Conservation (phyloP, 306 rosid genomes). For the Sicyos edulis region DNA sequence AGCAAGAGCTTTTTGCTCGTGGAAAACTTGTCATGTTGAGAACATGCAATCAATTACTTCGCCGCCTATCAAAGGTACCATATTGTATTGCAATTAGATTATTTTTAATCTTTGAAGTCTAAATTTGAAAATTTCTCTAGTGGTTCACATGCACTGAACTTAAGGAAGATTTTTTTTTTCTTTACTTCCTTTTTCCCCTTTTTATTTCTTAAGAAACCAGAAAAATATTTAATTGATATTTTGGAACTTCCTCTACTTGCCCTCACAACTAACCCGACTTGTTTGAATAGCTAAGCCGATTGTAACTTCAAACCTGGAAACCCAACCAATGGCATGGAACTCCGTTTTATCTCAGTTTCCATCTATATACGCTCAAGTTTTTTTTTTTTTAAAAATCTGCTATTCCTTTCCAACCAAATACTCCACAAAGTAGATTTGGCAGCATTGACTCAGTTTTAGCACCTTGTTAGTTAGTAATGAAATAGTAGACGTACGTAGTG, state of each 20-base stretch:
- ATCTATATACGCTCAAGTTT: not conserved
- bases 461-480: not conserved
- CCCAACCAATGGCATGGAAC: too few species aligned
- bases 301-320: not conserved
- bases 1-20: constrained; percentile 96
- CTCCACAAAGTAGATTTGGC: not conserved
- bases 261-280: not conserved
- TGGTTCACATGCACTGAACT: constrained; percentile 11
- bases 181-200: not conserved
- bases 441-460: not conserved
- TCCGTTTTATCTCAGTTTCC: not conserved
- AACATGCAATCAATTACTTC: constrained; percentile 97
- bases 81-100: not conserved
- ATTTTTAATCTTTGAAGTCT: not conserved
- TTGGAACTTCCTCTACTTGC: not conserved
- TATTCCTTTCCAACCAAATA: constrained; percentile 1
- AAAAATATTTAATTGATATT: not conserved
- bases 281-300: not conserved
- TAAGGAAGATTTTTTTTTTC: not conserved
- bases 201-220: not conserved
- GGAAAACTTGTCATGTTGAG: constrained; percentile 98
- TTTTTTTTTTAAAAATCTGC: not conserved
- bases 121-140: not conserved
- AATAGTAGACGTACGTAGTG: not conserved
- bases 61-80: constrained; percentile 88